These are phyloP conservation scores for Penicillium fuscoglaucum DNA, from an alignment of 2,329 filamentous ascomycete species.

Conservation along the genomic window DNA sequence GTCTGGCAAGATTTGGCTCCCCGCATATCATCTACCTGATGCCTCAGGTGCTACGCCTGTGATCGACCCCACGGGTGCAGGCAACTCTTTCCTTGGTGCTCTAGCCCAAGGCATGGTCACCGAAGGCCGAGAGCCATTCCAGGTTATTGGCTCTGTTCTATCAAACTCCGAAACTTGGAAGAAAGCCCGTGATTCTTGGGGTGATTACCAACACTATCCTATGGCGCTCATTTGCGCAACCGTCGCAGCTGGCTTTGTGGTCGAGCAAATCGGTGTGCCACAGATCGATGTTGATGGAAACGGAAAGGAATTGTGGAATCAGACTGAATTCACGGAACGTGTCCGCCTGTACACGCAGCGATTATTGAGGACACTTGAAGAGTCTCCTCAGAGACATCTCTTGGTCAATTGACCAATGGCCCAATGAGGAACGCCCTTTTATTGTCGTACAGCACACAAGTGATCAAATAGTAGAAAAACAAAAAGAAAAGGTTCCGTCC, in stretches of 20 bases:
- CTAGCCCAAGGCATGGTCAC: slow-evolving; percentile 58
- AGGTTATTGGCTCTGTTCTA: slow-evolving; percentile 34
- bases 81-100: slow-evolving; percentile 80
- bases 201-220: slow-evolving; percentile 52
- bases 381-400: slow-evolving; percentile 40
- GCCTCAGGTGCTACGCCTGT: slow-evolving; percentile 50
- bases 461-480: slow-evolving; percentile 35
- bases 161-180: slow-evolving; percentile 58
- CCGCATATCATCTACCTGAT: slow-evolving; percentile 65
- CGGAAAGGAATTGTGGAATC: slow-evolving; percentile 47
- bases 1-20: slow-evolving; percentile 63
- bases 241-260: slow-evolving; percentile 85
- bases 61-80: slow-evolving; percentile 90
- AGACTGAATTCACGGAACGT: slow-evolving; percentile 45
- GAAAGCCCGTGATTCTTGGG: slow-evolving; percentile 48
- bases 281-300: slow-evolving; percentile 31
- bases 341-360: slow-evolving; percentile 47
- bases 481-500: slow-evolving; percentile 30
- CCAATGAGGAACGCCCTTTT: slow-evolving; percentile 39
- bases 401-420: slow-evolving; percentile 37
- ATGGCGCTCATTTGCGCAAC: slow-evolving; percentile 74
- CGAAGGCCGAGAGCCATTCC: slow-evolving; percentile 34
- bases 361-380: slow-evolving; percentile 42
- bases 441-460: slow-evolving; percentile 41
- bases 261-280: slow-evolving; percentile 91